Percentiles rank a stretch among this genome's conserved stretches.
phyloP scores from a whole-genome alignment of 192 early-diverging fungal species.

The Rhizoclosmatium sp. region DNA sequence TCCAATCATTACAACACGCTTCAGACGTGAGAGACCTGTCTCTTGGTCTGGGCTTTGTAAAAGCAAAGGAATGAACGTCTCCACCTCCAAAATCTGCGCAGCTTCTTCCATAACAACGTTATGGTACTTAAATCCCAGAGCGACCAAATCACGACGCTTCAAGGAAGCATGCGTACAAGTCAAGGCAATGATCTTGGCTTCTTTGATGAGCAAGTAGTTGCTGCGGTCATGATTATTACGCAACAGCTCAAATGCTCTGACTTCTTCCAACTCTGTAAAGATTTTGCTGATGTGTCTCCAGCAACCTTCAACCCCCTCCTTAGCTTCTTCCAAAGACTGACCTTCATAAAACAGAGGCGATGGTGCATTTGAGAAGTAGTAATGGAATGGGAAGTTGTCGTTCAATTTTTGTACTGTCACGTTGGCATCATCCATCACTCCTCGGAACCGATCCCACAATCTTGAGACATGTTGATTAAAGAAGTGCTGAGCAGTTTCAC shows the following conservation, averaged over 20 bases:
- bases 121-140: conserved; percentile 93
- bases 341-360: conserved; percentile 72
- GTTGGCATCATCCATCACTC: conserved; percentile 37
- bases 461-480: conserved; percentile 77
- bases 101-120: conserved; percentile 98
- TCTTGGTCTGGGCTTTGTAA: conserved; percentile 69
- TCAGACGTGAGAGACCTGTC: conserved; percentile 68
- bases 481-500: conserved; percentile 93
- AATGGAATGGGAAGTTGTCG: conserved; percentile 80
- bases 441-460: conserved; percentile 76
- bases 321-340: conserved; percentile 55
- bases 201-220: conserved; percentile 93
- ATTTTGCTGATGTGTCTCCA: conserved; percentile 80
- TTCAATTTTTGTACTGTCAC: conserved; percentile 49
- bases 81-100: conserved; percentile 93
- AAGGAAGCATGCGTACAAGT: conserved; percentile 97
- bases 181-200: conserved; percentile 97
- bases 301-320: conserved; percentile 77
- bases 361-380: conserved; percentile 78
- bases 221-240: conserved; percentile 78
- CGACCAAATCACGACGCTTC: conserved; percentile 84
- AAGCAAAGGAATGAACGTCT: conserved; percentile 91
- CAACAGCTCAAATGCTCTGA: conserved; percentile 94
- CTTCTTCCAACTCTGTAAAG: conserved; percentile 89
- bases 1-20: conserved; percentile 94